Evolutionary conservation across 2,329 filamentous ascomycete genomes (phyloP).

Genomic region (Aplosporella prunicola): DNA sequence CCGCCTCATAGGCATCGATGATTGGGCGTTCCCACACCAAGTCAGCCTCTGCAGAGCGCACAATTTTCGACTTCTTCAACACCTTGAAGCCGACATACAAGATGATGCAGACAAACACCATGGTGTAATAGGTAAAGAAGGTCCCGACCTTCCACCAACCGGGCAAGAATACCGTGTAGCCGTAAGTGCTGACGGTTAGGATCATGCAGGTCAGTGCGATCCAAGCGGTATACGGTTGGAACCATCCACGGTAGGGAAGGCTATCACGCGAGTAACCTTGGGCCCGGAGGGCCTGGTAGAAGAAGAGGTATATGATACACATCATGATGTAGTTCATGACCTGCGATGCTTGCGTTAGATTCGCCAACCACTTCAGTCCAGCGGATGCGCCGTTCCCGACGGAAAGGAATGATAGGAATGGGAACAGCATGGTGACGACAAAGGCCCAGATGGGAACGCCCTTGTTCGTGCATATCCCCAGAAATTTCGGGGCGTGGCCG

Average conservation of each 20-base stretch:
- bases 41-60: constrained; percentile 43
- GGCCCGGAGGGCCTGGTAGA: constrained; percentile 35
- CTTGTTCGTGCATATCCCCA: constrained; percentile 50
- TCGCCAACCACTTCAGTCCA: constrained; percentile 29
- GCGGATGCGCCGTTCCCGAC: constrained; percentile 21
- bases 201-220: constrained; percentile 40
- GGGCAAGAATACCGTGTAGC: constrained; percentile 44
- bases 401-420: constrained; percentile 25
- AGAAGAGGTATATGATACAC: constrained; percentile 44
- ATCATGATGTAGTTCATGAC: constrained; percentile 56
- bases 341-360: constrained; percentile 48
- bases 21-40: constrained; percentile 33
- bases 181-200: constrained; percentile 43
- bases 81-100: constrained; percentile 56
- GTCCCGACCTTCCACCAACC: constrained; percentile 36
- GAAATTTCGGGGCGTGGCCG: constrained; percentile 38
- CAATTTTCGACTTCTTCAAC: constrained; percentile 47
- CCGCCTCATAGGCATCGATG: constrained; percentile 30
- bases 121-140: constrained; percentile 48
- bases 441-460: constrained; percentile 54
- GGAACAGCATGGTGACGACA: constrained; percentile 35
- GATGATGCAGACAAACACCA: constrained; percentile 29
- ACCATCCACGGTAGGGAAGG: constrained; percentile 34
- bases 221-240: constrained; percentile 45
- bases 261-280: constrained; percentile 42